Evolutionary conservation across 495 filamentous ascomycete species (phyloP).

Genomic region (Neurospora sublineolata): DNA sequence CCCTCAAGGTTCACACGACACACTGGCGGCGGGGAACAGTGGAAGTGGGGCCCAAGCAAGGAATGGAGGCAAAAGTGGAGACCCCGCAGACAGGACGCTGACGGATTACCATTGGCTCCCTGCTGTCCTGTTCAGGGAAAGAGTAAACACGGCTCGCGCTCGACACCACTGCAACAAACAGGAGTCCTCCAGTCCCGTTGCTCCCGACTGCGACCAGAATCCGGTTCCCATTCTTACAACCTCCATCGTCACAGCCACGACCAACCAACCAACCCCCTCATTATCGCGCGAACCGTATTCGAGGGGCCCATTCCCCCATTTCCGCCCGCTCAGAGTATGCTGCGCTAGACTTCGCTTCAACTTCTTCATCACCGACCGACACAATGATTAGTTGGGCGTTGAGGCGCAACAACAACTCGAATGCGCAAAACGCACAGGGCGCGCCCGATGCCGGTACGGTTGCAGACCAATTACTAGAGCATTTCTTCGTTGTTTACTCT

Average conservation of each 20-base stretch:
- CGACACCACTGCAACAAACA: not conserved
- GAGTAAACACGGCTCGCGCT: constrained; percentile 5
- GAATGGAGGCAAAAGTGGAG: not conserved
- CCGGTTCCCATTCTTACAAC: not conserved
- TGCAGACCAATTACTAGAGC: not conserved
- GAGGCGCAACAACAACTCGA: constrained; percentile 21
- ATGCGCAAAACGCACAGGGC: constrained; percentile 18
- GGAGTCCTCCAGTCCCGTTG: not conserved
- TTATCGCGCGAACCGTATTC: not conserved
- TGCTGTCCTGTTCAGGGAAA: not conserved
- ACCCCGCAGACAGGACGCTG: not conserved
- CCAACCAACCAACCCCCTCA: not conserved
- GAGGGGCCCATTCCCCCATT: not conserved
- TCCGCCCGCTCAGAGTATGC: not conserved
- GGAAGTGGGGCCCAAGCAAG: not conserved
- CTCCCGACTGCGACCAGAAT: not conserved
- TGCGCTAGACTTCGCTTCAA: not conserved
- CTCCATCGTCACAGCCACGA: not conserved
- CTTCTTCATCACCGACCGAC: not conserved
- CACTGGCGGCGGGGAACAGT: not conserved
- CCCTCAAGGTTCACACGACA: not conserved
- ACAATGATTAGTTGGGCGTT: constrained; percentile 49
- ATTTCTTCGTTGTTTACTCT: not conserved
- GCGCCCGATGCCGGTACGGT: constrained; percentile 10
- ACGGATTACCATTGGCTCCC: not conserved